A percentile compares a stretch with the other conserved stretches of the same genome.
Conservation (phyloP, 371 early-diverging fungal genomes). For the Thermomucor indicae-seudaticae region DNA sequence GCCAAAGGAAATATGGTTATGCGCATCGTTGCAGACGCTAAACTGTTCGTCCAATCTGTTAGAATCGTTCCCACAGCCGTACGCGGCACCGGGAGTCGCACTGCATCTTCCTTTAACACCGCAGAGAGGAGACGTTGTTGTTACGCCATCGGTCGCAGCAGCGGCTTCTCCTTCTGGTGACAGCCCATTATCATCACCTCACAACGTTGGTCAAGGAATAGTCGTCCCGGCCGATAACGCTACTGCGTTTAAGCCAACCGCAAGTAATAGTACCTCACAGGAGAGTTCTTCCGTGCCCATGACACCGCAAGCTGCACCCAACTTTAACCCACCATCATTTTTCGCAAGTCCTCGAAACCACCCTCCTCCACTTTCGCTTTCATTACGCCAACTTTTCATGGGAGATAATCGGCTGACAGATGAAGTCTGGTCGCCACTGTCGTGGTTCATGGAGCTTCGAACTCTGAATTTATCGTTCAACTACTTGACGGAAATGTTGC, state of each 20-base stretch:
- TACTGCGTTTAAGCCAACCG: background rate
- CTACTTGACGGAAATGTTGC: slow-evolving; percentile 72
- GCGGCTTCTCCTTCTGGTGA: slow-evolving; percentile 3
- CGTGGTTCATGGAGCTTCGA: slow-evolving; percentile 66
- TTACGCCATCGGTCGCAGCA: slow-evolving; percentile 6
- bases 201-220: slow-evolving; percentile 20
- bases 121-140: background rate
- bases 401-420: slow-evolving; percentile 84
- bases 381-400: slow-evolving; percentile 62
- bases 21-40: slow-evolving; percentile 67
- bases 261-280: no score
- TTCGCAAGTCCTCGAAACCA: slow-evolving; percentile 48
- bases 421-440: slow-evolving; percentile 73
- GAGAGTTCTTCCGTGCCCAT: no score
- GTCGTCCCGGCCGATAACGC: background rate
- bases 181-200: background rate
- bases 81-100: slow-evolving; percentile 10
- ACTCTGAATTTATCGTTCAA: slow-evolving; percentile 83
- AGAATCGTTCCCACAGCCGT: slow-evolving; percentile 35
- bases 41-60: slow-evolving; percentile 75
- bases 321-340: slow-evolving; percentile 47
- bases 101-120: slow-evolving; percentile 12
- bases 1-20: slow-evolving; percentile 86
- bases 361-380: slow-evolving; percentile 59
- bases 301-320: slow-evolving; percentile 17